Conservation (phyloP, 2,329 filamentous ascomycete species). For the Gnomoniopsis sp. region DNA sequence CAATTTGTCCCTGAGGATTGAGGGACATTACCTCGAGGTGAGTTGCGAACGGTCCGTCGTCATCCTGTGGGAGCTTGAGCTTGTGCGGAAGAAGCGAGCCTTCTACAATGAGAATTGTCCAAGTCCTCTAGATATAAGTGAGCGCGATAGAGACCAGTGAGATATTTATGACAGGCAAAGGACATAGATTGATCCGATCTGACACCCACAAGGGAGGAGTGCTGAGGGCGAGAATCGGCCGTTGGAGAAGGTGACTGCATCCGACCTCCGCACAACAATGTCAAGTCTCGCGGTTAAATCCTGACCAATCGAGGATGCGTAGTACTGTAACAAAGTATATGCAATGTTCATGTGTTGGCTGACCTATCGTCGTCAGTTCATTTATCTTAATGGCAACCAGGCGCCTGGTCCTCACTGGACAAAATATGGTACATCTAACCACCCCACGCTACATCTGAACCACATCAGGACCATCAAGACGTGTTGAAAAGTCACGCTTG, state of each 20-base stretch:
- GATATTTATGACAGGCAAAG: not conserved
- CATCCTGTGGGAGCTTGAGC: not conserved
- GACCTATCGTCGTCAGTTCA: too few species aligned
- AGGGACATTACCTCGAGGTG: not conserved
- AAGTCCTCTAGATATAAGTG: too few species aligned
- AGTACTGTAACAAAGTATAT: too few species aligned
- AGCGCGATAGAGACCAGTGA: not conserved
- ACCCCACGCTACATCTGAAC: too few species aligned
- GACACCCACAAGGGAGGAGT: not conserved
- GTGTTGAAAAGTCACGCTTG: too few species aligned
- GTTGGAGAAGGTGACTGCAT: not conserved
- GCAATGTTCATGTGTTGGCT: too few species aligned
- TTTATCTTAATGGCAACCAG: too few species aligned
- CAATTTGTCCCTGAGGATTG: too few species aligned
- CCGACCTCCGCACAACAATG: not conserved
- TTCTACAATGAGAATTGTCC: too few species aligned
- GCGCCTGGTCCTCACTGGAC: too few species aligned
- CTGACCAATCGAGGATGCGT: not conserved
- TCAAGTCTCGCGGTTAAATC: not conserved
- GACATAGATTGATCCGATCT: not conserved
- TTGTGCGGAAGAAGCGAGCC: not conserved
- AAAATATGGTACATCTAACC: too few species aligned
- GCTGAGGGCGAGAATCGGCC: not conserved
- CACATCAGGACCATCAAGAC: too few species aligned
- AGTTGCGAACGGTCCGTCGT: conserved; percentile 17